phyloP scores from a whole-genome alignment of 2,329 filamentous ascomycete genomes.

The Stachybotrys chlorohalonatus region DNA sequence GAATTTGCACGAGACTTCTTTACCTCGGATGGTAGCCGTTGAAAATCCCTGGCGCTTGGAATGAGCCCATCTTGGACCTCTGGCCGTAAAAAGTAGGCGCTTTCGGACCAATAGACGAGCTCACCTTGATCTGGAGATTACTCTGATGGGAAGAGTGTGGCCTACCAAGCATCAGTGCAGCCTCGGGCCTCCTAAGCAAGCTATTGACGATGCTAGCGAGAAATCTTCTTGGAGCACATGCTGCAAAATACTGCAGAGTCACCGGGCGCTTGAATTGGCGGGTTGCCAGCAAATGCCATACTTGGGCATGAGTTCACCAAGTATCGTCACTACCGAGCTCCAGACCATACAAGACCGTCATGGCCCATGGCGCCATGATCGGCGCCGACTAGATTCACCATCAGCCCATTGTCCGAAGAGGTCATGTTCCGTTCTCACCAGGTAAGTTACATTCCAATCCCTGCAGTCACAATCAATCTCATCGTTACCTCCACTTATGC shows the following conservation, averaged over 20 bases:
- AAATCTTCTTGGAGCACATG: constrained; percentile 11
- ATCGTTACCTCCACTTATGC: too few species aligned
- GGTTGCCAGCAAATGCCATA: constrained; percentile 28
- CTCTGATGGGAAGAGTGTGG: background rate
- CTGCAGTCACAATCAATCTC: too few species aligned
- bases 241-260: constrained; percentile 31
- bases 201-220: background rate
- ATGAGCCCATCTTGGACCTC: constrained; percentile 30
- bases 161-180: constrained; percentile 32
- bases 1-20: constrained; percentile 20
- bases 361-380: constrained; percentile 26
- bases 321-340: constrained; percentile 22
- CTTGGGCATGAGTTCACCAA: constrained; percentile 30
- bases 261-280: constrained; percentile 38
- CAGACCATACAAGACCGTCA: constrained; percentile 21
- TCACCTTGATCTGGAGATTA: constrained; percentile 16
- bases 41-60: constrained; percentile 30
- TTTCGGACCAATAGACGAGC: constrained; percentile 25
- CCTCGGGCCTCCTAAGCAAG: constrained; percentile 26
- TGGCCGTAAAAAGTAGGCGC: constrained; percentile 26
- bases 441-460: background rate
- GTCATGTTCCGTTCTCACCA: too few species aligned
- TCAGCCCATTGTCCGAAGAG: too few species aligned
- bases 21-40: constrained; percentile 27
- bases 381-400: constrained; percentile 17